A percentile compares a stretch with the other conserved stretches of the same genome.
These are phyloP conservation scores for Trypanosoma vivax DNA, from an alignment of 208 protist genomes.

Conservation along the genomic window DNA sequence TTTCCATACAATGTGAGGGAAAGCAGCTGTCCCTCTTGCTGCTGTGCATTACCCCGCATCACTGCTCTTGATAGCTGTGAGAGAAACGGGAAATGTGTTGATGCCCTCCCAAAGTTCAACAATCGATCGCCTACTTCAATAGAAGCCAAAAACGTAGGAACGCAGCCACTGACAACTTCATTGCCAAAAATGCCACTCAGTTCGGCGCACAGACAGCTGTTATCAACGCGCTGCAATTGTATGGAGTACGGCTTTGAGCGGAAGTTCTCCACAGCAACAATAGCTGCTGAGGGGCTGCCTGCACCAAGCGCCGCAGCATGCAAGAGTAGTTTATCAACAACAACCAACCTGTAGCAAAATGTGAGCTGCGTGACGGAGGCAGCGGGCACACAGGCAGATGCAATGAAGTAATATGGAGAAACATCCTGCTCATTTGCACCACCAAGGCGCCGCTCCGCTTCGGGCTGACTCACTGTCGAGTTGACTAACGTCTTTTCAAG, in stretches of 20 bases:
- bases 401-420: neutral
- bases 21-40: conserved; percentile 30
- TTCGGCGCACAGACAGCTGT: no score
- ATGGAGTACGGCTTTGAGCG: conserved; percentile 9
- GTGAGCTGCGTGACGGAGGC: neutral
- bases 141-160: conserved; percentile 6
- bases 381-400: neutral
- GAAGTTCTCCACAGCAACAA: conserved; percentile 49
- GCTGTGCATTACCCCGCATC: neutral
- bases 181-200: neutral
- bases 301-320: neutral
- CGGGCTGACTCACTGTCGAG: no score
- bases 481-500: conserved; percentile 12
- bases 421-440: neutral
- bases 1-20: conserved; percentile 62
- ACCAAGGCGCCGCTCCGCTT: neutral
- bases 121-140: conserved; percentile 2
- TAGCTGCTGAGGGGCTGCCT: conserved; percentile 17
- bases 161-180: neutral
- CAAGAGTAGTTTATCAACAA: conserved; percentile 18
- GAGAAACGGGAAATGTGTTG: conserved; percentile 48
- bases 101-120: conserved; percentile 33
- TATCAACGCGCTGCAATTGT: neutral
- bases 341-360: conserved; percentile 15
- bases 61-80: conserved; percentile 21